Percentiles rank a stretch among this genome's conserved stretches.
Evolutionary conservation across 345 rosid genomes (phyloP).

Genomic region (Trapa incisa): DNA sequence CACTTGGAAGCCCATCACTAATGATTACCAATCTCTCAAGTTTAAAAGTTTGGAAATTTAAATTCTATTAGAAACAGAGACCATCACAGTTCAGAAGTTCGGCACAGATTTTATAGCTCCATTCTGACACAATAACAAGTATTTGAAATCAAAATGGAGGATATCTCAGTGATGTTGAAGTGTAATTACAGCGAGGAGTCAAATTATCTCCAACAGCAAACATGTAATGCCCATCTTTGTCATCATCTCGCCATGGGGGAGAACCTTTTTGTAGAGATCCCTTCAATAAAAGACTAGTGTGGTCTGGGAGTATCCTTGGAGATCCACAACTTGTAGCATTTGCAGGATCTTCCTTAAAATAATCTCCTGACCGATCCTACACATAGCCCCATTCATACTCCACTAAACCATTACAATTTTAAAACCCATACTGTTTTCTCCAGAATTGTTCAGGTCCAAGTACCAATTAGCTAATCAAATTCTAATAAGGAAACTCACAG

Average conservation of each 20-base stretch:
- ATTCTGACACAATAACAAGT: neutral
- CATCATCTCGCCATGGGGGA: slow-evolving; percentile 59
- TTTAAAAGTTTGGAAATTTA: neutral
- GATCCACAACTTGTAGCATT: slow-evolving; percentile 45
- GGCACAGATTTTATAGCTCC: neutral
- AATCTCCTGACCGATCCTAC: slow-evolving; percentile 60
- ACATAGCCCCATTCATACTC: slow-evolving; percentile 42
- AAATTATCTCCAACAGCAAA: slow-evolving; percentile 62
- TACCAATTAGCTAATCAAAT: neutral
- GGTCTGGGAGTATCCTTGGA: slow-evolving; percentile 35
- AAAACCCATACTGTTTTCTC: slow-evolving; percentile 19
- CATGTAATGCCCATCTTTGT: slow-evolving; percentile 71
- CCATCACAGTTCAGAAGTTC: neutral
- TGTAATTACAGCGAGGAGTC: slow-evolving; percentile 59
- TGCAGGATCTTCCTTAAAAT: slow-evolving; percentile 50
- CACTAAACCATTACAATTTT: slow-evolving; percentile 18
- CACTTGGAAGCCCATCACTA: neutral
- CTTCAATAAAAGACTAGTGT: slow-evolving; percentile 34
- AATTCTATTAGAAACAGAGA: neutral
- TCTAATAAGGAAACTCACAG: neutral
- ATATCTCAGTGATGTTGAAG: slow-evolving; percentile 27
- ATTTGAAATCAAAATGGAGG: slow-evolving; percentile 4
- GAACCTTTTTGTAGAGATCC: slow-evolving; percentile 49
- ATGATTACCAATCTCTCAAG: neutral
- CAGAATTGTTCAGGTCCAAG: slow-evolving; percentile 6